Evolutionary conservation across 2,329 filamentous ascomycete species (phyloP).

Genomic region (Xylaria sp.): DNA sequence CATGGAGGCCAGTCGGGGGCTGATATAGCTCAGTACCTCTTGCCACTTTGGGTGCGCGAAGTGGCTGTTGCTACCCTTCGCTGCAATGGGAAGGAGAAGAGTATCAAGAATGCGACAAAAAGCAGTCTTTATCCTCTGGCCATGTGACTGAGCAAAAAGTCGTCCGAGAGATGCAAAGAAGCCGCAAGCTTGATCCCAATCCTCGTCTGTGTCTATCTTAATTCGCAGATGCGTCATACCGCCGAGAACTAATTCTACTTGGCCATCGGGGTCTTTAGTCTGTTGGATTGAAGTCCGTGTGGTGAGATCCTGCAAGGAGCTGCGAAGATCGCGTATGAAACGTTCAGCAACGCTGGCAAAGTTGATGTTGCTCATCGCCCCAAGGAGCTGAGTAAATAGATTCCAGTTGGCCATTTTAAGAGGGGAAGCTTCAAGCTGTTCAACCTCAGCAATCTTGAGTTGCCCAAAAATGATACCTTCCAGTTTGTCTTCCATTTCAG

Average conservation of each 20-base stretch:
- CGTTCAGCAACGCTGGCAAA: constrained; percentile 85
- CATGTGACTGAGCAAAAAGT: constrained; percentile 86
- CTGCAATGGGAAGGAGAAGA: constrained; percentile 86
- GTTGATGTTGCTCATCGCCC: constrained; percentile 95
- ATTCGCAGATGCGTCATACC: constrained; percentile 92
- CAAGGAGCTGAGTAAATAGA: constrained; percentile 89
- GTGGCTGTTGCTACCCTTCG: constrained; percentile 78
- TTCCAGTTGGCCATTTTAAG: constrained; percentile 95
- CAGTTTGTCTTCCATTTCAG: constrained; percentile 92
- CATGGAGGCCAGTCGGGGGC: constrained; percentile 83
- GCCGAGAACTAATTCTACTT: constrained; percentile 85
- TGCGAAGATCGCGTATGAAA: constrained; percentile 83
- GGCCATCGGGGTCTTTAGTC: constrained; percentile 77
- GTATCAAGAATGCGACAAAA: constrained; percentile 94
- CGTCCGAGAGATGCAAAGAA: constrained; percentile 85
- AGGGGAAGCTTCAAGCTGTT: constrained; percentile 79
- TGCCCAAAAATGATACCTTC: constrained; percentile 98
- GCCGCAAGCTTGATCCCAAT: constrained; percentile 88
- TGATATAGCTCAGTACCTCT: constrained; percentile 81
- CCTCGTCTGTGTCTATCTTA: constrained; percentile 75
- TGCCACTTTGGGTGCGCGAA: constrained; percentile 86
- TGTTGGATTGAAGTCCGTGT: constrained; percentile 72
- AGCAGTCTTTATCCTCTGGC: constrained; percentile 88
- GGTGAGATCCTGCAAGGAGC: constrained; percentile 78
- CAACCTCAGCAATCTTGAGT: constrained; percentile 86